Evolutionary conservation across 176 grass and related monocot species (phyloP), one percentile per base, ranked within the genome.

Genomic region (Luzula sylvatica): DNA sequence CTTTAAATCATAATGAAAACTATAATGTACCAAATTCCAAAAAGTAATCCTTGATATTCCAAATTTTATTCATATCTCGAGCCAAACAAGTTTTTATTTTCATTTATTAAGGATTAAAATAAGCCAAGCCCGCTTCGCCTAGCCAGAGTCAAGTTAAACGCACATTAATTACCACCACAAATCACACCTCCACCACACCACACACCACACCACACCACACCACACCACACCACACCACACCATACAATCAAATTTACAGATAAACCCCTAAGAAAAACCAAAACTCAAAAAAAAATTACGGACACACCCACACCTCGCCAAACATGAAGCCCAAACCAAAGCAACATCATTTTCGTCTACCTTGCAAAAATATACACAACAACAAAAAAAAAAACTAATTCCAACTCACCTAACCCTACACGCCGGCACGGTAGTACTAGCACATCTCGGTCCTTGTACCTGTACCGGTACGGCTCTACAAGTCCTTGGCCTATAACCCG

Each of bases 361-460:
- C n/a, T n/a, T n/a, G n/a, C 59, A 65, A 43, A 20, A 75, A 80
- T 90, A 72, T 81, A 85, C 43, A 64, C 80, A 90, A 64, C 62
- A 53, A 69, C 56, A 72, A 69, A 77, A 48, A 45, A 40, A 63
- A 59, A 51, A 50, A 68, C 69, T 48, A 55, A 58, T 26, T 38
- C 62, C 42, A 76, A 49, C 72, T 90, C 85, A 98, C 68, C 81
- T 60, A 27, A 98, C 92, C 69, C 85, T 78, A 75, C 81, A 98
- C 3, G 85, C 62, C 48, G 92, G 85, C 42, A 86, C 76, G 48
- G 78, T 55, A 40, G 65, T 75, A 15, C 80, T 41, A 13, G 65
- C 58, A 61, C 85, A 98, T 52, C 86, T 89, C 9, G 72, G 53
- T 14, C 68, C 85, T 35, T 4, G 7, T 35, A 35, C 30, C 0